Conservation (phyloP, 2,329 filamentous ascomycete genomes). For the Colletotrichum graminicola region DNA sequence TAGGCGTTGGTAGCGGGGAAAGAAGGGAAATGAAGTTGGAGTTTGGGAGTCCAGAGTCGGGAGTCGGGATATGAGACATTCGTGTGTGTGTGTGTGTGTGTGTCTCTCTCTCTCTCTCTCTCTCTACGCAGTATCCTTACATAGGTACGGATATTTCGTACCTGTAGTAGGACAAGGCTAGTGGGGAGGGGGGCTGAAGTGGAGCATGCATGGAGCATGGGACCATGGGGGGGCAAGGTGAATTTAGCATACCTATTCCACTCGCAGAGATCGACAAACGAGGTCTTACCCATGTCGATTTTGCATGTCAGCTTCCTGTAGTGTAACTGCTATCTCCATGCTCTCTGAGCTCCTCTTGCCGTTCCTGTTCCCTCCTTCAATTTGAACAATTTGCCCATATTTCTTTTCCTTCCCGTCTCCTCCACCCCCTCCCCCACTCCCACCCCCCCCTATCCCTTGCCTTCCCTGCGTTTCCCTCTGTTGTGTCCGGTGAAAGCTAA, state of each 20-base stretch:
- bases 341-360: background rate
- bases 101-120: no score
- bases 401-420: background rate
- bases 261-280: background rate
- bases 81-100: background rate
- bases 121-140: no score
- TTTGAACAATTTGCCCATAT: background rate
- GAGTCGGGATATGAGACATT: background rate
- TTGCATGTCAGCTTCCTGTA: slow-evolving; percentile 9
- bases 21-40: slow-evolving; percentile 9
- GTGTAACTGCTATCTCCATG: background rate
- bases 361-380: slow-evolving; percentile 15
- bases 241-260: background rate
- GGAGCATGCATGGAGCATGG: background rate
- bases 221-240: background rate
- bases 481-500: background rate
- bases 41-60: background rate
- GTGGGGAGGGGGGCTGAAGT: background rate
- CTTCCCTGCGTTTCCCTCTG: background rate
- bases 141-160: no score
- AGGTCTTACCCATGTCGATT: background rate
- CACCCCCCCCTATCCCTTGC: no score
- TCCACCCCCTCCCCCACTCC: background rate
- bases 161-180: slow-evolving; percentile 8
- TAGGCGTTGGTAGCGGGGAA: slow-evolving; percentile 27